Evolutionary conservation across 2,329 filamentous ascomycete genomes (phyloP), one percentile per base, ranked within the genome.

Genomic region (Chaetomium sp.): DNA sequence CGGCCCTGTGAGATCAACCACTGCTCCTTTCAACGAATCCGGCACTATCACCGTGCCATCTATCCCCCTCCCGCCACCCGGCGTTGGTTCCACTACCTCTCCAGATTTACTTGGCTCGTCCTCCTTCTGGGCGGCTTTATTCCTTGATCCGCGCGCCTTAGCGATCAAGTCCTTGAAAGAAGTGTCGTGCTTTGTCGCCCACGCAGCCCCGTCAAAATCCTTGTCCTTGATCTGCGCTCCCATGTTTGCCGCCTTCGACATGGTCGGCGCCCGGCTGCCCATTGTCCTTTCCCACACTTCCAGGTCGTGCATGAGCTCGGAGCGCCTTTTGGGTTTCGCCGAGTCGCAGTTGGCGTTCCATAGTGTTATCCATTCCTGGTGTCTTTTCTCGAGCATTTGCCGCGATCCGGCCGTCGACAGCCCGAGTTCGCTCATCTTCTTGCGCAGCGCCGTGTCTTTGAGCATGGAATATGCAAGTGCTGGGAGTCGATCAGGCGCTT

Each of bases 301-400:
- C 13, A 99, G 76, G 66, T 98, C 94, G 16, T 85, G 86, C 19
- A 96, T 77, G 4, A 99, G 77, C 64, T 95, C 89, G 7, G 78
- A 73, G 68, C 91, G 92, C 12, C 82, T 81, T 74, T 90, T 90
- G 0, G 92, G 92, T 1, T 81, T 80, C 42, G 85, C 85, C 2
- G 93, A 90, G 76, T 99, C 95, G 77, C 93, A 97, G 74, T 99
- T 99, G 12, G 96, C 91, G 75, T 99, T 99, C 90, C 92, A 97
- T 21, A 99, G 79, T 45, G 95, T 97, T 59, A 95, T 84, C 93
- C 93, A 99, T 76, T 99, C 95, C 27, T 86, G 91, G 73, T 98
- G 93, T 21, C 96, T 86, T 69, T 84, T 85, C 74, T 94, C 90
- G 61, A 98, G 81, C 1, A 93, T 81, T 54, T 83, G 79, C 54